Conservation (phyloP, 805 yeast species). For the Starmerella apis region DNA sequence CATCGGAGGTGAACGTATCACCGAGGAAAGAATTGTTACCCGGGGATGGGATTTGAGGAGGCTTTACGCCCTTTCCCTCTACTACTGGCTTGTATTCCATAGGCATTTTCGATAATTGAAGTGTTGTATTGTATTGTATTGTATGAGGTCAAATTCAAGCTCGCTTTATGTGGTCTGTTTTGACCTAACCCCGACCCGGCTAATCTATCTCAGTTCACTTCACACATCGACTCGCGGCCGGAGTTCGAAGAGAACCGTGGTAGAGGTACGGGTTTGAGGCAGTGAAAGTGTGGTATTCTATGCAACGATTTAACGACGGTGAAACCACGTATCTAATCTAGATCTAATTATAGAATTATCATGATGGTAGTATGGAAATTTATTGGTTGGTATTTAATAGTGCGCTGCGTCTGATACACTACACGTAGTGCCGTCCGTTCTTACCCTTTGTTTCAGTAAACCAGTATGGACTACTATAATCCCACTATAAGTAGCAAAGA, state of each 20-base stretch:
- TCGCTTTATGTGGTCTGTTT: background rate
- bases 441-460: too few species aligned
- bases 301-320: too few species aligned
- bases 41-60: constrained; percentile 49
- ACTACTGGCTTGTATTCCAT: constrained; percentile 17
- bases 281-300: too few species aligned
- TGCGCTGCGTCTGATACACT: too few species aligned
- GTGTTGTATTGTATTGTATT: background rate
- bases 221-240: constrained; percentile 4
- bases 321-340: too few species aligned
- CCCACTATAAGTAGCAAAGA: too few species aligned
- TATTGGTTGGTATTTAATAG: too few species aligned
- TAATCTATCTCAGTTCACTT: background rate
- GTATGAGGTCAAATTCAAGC: background rate
- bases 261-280: background rate
- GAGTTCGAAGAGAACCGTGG: background rate
- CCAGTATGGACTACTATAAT: too few species aligned
- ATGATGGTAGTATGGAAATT: too few species aligned
- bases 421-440: too few species aligned
- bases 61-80: constrained; percentile 30
- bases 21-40: constrained; percentile 52
- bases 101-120: constrained; percentile 8
- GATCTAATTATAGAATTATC: too few species aligned
- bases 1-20: constrained; percentile 52
- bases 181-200: background rate